Evolutionary conservation across 306 rosid genomes (phyloP).

Genomic region (Quercus gilva): DNA sequence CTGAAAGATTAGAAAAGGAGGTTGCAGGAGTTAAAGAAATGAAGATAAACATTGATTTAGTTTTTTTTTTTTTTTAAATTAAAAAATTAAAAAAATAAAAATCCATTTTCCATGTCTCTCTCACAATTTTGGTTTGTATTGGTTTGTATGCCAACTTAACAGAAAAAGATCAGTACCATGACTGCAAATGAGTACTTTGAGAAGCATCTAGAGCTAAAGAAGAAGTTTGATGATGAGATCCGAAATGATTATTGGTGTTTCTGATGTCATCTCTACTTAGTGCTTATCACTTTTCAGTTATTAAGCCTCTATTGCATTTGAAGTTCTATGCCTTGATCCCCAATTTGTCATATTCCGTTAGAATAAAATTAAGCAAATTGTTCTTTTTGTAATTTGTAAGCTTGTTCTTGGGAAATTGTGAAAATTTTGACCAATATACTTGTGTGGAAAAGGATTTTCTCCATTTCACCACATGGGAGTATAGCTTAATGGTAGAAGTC

Average conservation of each 20-base stretch:
- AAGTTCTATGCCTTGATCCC: no score
- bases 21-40: conserved; percentile 70
- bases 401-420: background rate
- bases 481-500: no score
- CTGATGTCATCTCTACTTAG: conserved; percentile 38
- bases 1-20: conserved; percentile 92
- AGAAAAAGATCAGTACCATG: conserved; percentile 85
- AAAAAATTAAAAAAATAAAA: no score
- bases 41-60: conserved; percentile 49
- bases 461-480: no score
- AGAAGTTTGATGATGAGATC: conserved; percentile 92
- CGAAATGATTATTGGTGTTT: conserved; percentile 89
- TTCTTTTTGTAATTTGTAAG: background rate
- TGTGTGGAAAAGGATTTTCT: no score
- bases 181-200: conserved; percentile 64
- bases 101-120: background rate
- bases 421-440: background rate
- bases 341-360: background rate
- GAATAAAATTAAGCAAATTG: background rate
- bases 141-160: conserved; percentile 6
- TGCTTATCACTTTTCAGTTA: background rate
- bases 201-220: conserved; percentile 83
- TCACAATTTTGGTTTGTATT: no score
- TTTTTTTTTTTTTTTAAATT: no score
- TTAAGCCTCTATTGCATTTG: no score